Evolutionary conservation across 1,284 basidiomycete genomes (phyloP).

Genomic region (Naganishia sp.): DNA sequence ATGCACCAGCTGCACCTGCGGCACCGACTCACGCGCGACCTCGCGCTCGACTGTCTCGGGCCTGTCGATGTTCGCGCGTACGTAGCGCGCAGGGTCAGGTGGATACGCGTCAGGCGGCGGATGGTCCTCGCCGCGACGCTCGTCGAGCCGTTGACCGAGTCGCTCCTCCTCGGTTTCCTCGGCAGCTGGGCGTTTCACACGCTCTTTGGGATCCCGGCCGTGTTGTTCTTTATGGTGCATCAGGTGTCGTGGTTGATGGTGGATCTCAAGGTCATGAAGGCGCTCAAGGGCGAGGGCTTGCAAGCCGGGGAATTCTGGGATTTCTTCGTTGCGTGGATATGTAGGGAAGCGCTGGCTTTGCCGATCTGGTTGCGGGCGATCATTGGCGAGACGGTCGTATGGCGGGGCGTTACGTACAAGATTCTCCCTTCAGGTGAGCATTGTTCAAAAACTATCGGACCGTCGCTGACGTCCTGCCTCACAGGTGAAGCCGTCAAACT

Average conservation of each 20-base stretch:
- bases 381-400: constrained; percentile 73
- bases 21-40: constrained; percentile 83
- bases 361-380: constrained; percentile 83
- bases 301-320: constrained; percentile 23
- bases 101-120: constrained; percentile 90
- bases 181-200: constrained; percentile 62
- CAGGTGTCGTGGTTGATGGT: constrained; percentile 61
- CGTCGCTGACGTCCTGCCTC: background rate
- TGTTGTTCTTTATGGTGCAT: constrained; percentile 68
- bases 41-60: constrained; percentile 83
- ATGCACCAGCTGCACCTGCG: constrained; percentile 87
- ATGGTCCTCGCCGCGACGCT: constrained; percentile 84
- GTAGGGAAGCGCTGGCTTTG: constrained; percentile 74
- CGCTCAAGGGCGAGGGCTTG: constrained; percentile 36
- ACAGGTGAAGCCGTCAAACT: constrained; percentile 26
- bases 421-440: constrained; percentile 44
- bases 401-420: constrained; percentile 65
- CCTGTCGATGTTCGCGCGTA: constrained; percentile 79
- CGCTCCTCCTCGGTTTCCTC: constrained; percentile 68
- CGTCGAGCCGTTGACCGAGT: constrained; percentile 86
- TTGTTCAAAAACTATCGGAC: constrained; percentile 19
- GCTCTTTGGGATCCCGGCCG: constrained; percentile 63
- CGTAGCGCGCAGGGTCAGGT: constrained; percentile 79
- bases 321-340: constrained; percentile 74
- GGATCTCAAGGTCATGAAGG: constrained; percentile 48